Evolutionary conservation across 202 grass and related monocot genomes (phyloP), one percentile per base, ranked within the genome.

Genomic region (Carex sylvatica): DNA sequence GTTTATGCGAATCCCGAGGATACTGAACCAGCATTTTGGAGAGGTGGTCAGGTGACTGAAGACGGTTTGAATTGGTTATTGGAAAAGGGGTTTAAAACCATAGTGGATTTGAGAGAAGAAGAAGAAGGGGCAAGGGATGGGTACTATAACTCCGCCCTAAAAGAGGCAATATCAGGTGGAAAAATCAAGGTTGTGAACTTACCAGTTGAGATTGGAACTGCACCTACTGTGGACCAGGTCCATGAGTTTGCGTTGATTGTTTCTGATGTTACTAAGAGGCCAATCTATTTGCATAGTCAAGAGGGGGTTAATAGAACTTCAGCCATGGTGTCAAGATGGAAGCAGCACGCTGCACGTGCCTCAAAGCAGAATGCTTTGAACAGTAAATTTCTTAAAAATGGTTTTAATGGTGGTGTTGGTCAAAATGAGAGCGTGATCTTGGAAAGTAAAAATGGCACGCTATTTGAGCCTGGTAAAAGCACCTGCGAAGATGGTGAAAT

Each of bases 261-360:
- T 24, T 88, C 87, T 26, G 88, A 91, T 91, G 79, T 63, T 9
- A 42, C 72, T 52, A 91, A 86, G 73, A 93, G 81, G 40, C 92
- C 88, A 73, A 93, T 96, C 84, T 99, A 93, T 89, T 93, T 99
- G 40, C 93, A 93, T 84, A 96, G 96, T 87, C 74, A 90, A 82
- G 91, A 99, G 93, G 96, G 96, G 30, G 87, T 93, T 71, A 65
- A 78, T 75, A 95, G 93, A 87, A 86, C 96, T 9, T 93, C 93
- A 87, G 96, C 91, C 52, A 99, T 99, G 96, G 91, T 99, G 74
- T 99, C 93, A 62, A 92, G 96, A 89, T 99, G 93, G 93, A 96
- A 89, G 80, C 96, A 99, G 60, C 85, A 87, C 72, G 44, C 93
- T 84, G 88, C 91, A 87, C 91, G 93, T 64, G 73, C 68, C 23